Evolutionary conservation across 495 filamentous ascomycete genomes (phyloP), one percentile per base, ranked within the genome.

Genomic region (Daldinia bambusicola): DNA sequence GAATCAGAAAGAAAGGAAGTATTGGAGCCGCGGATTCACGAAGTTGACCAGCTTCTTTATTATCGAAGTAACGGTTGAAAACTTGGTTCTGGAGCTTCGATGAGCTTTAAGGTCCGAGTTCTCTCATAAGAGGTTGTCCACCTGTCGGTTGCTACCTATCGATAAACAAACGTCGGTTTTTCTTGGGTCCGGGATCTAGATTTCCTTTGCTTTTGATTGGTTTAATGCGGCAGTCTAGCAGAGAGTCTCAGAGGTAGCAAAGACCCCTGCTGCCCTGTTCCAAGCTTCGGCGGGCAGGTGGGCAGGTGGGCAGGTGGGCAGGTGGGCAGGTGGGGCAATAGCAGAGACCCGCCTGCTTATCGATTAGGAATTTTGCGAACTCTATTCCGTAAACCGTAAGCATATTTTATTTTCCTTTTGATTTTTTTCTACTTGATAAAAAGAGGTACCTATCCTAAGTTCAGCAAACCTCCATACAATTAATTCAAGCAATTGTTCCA

Each of bases 301-400:
- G n/a, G n/a, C n/a, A n/a, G n/a, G n/a, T n/a, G n/a, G n/a, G n/a
- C n/a, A n/a, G n/a, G n/a, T n/a, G n/a, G n/a, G n/a, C n/a, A n/a
- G n/a, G n/a, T n/a, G n/a, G n/a, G n/a, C n/a, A n/a, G 67, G 26
- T 61, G 67, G 68, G 68, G 63, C 61, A 67, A 16, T 38, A 13
- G 16, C 34, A 31, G 45, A 67, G 32, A 34, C 32, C 48, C 53
- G 40, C 34, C 41, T 26, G 48, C 60, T 59, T 69, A 75, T 76
- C 74, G 74, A 76, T 76, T 66, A 31, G 67, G 67, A 55, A 56
- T 70, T 59, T 59, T 40, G 38, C 26, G 20, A 57, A 57, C 26
- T 20, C 55, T 57, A n/a, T n/a, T n/a, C n/a, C n/a, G n/a, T n/a
- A n/a, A n/a, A n/a, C n/a, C n/a, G n/a, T 36, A 1, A 36, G 50